Evolutionary conservation across 164 flowering plant species (phyloP).

Genomic region (Kingdonia uniflora): DNA sequence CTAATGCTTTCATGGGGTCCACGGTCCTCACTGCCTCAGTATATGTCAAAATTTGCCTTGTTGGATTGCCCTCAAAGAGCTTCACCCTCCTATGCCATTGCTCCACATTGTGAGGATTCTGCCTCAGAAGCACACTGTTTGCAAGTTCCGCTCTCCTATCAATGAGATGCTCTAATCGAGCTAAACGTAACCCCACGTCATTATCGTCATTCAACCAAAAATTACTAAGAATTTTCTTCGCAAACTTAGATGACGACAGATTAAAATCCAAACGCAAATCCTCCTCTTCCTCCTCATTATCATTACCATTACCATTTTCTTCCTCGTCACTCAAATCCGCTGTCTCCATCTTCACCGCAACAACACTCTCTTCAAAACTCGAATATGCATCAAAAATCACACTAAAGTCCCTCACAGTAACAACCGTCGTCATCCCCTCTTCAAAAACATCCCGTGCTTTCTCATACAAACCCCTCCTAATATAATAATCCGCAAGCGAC

Average conservation of each 20-base stretch:
- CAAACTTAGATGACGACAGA: slow-evolving; percentile 29
- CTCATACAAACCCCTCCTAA: slow-evolving; percentile 62
- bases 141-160: slow-evolving; percentile 85
- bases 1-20: slow-evolving; percentile 94
- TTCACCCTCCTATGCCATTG: slow-evolving; percentile 94
- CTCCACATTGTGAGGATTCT: slow-evolving; percentile 95
- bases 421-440: slow-evolving; percentile 81
- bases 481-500: slow-evolving; percentile 80
- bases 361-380: slow-evolving; percentile 79
- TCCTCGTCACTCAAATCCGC: slow-evolving; percentile 50
- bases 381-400: slow-evolving; percentile 84
- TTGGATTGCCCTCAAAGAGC: slow-evolving; percentile 80
- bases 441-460: slow-evolving; percentile 90
- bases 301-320: slow-evolving; percentile 20
- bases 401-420: slow-evolving; percentile 88
- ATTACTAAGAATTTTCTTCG: slow-evolving; percentile 42
- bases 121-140: slow-evolving; percentile 86
- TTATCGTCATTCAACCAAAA: slow-evolving; percentile 75
- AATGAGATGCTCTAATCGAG: slow-evolving; percentile 67
- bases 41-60: slow-evolving; percentile 71
- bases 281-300: slow-evolving; percentile 15
- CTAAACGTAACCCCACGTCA: slow-evolving; percentile 77
- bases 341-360: slow-evolving; percentile 57
- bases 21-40: slow-evolving; percentile 95
- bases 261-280: slow-evolving; percentile 37